These are phyloP conservation scores for Cordyceps farinosa DNA, from an alignment of 2,329 filamentous ascomycete genomes.

Conservation along the genomic window DNA sequence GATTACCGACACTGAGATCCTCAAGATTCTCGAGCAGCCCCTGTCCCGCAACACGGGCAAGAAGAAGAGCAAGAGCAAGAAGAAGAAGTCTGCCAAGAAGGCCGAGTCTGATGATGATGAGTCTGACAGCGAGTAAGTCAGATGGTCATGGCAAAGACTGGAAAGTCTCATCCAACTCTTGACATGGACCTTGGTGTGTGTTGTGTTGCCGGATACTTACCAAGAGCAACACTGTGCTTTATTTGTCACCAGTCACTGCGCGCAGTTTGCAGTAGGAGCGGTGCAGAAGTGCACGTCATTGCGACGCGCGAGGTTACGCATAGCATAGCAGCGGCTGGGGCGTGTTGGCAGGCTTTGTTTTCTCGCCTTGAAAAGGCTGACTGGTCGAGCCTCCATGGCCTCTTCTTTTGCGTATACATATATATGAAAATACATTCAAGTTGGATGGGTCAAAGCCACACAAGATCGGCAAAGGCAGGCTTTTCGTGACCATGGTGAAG, in stretches of 20 bases:
- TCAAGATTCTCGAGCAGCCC: slow-evolving; percentile 90
- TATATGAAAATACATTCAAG: slow-evolving; percentile 6
- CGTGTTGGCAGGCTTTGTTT: not conserved
- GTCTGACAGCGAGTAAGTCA: slow-evolving; percentile 25
- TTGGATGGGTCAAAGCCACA: slow-evolving; percentile 1
- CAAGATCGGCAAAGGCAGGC: not conserved
- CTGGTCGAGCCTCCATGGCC: not conserved
- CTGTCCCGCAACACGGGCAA: slow-evolving; percentile 83
- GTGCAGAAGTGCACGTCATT: slow-evolving; percentile 8
- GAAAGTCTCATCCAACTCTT: slow-evolving; percentile 10
- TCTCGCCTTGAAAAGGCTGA: not conserved
- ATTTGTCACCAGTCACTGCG: not conserved
- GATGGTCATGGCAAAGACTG: not conserved
- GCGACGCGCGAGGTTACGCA: slow-evolving; percentile 8
- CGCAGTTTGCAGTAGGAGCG: not conserved
- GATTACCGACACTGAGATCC: slow-evolving; percentile 91
- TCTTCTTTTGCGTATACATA: slow-evolving; percentile 9
- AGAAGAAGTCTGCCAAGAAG: slow-evolving; percentile 57
- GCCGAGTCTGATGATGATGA: slow-evolving; percentile 37
- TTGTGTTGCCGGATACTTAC: not conserved
- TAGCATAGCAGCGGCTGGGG: slow-evolving; percentile 3
- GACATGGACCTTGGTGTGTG: not conserved
- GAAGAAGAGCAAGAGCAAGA: slow-evolving; percentile 90
- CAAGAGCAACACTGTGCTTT: not conserved
- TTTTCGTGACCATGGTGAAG: not conserved